These are phyloP conservation scores for Boletus fagicola DNA, from an alignment of 768 basidiomycete genomes.

Conservation along the genomic window DNA sequence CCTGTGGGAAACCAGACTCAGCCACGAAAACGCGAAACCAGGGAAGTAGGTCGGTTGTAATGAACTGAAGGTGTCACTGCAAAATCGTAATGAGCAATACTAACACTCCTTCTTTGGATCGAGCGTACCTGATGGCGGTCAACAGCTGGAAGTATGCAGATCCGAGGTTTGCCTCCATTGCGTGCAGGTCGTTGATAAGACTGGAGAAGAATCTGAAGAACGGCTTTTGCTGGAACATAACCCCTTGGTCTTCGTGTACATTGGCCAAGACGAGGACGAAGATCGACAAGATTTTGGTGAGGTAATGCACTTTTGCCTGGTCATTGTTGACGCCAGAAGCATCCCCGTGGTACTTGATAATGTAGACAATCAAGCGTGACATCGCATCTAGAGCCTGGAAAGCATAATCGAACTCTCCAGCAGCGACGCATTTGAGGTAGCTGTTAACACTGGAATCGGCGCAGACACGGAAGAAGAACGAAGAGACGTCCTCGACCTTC, in stretches of 20 bases:
- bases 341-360: constrained; percentile 99
- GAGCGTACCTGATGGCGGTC: constrained; percentile 74
- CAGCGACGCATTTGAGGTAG: constrained; percentile 72
- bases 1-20: constrained; percentile 92
- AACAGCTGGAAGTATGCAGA: constrained; percentile 88
- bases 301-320: constrained; percentile 92
- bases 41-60: constrained; percentile 96
- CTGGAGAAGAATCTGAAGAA: constrained; percentile 99
- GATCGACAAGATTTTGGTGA: constrained; percentile 96
- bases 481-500: constrained; percentile 93
- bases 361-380: constrained; percentile 92
- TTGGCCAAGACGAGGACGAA: constrained; percentile 94
- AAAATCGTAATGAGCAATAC: constrained; percentile 2
- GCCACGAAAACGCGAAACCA: constrained; percentile 98
- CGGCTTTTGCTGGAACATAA: constrained; percentile 92
- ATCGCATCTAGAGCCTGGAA: constrained; percentile 96
- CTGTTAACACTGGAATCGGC: constrained; percentile 91
- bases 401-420: constrained; percentile 70
- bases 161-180: constrained; percentile 82
- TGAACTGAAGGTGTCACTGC: constrained; percentile 91
- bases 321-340: constrained; percentile 90
- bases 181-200: constrained; percentile 85
- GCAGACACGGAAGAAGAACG: constrained; percentile 98
- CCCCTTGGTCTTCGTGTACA: constrained; percentile 90
- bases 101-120: not conserved